Percentiles rank a stretch among this genome's conserved stretches.
These are phyloP conservation scores for Pseudohalonectria lignicola DNA, from an alignment of 2,329 filamentous ascomycete genomes.

Conservation along the genomic window DNA sequence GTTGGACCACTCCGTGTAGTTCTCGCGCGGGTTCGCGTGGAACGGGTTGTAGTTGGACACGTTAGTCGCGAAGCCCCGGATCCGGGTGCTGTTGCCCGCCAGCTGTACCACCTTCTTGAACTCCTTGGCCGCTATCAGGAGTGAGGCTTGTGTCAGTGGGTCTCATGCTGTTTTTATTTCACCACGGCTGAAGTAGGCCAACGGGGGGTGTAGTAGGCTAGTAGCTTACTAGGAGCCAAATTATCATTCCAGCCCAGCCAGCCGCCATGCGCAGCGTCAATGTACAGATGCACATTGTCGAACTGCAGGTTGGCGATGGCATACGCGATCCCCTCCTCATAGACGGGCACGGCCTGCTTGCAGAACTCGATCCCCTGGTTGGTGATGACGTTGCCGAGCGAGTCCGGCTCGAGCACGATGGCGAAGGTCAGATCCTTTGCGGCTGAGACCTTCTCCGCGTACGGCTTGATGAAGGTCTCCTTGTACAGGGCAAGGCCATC, in stretches of 20 bases:
- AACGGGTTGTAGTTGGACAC: conserved; percentile 22
- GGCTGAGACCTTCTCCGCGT: conserved; percentile 21
- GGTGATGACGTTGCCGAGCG: conserved; percentile 29
- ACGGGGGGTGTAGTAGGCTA: too few species aligned
- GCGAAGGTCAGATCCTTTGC: conserved; percentile 28
- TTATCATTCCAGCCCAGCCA: conserved; percentile 30
- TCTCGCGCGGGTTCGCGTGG: conserved; percentile 22
- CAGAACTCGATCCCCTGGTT: conserved; percentile 25
- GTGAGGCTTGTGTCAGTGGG: not conserved
- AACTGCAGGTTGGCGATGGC: conserved; percentile 26
- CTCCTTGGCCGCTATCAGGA: conserved; percentile 21
- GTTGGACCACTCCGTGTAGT: conserved; percentile 26
- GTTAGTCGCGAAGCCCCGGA: conserved; percentile 29
- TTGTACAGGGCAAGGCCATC: conserved; percentile 28
- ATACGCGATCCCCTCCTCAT: conserved; percentile 29
- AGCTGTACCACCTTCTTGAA: conserved; percentile 26
- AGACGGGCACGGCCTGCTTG: conserved; percentile 22
- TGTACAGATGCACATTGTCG: conserved; percentile 24
- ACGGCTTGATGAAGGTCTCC: conserved; percentile 25
- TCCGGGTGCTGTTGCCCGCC: conserved; percentile 16
- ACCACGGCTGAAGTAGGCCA: too few species aligned
- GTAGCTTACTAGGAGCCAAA: conserved; percentile 22
- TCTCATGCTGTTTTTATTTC: too few species aligned
- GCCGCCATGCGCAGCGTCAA: conserved; percentile 30
- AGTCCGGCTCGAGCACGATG: conserved; percentile 31